phyloP scores from a whole-genome alignment of 768 basidiomycete species.

The Russula dissimulans region DNA sequence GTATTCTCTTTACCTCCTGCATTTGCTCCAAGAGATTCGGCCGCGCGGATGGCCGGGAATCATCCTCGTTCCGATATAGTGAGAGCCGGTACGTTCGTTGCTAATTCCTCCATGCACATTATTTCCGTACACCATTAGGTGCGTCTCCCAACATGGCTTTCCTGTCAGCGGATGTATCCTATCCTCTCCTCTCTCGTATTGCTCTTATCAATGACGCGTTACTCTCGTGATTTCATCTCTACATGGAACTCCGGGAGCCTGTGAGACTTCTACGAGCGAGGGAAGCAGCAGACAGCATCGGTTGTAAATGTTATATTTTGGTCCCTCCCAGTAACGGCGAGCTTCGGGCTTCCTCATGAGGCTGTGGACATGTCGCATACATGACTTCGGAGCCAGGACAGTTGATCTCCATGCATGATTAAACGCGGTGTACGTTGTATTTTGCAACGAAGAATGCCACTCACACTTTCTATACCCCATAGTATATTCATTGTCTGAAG shows the following conservation, averaged over 20 bases:
- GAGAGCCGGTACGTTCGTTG: too few relatives aligned
- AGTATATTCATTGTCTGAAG: too few relatives aligned
- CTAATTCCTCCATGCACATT: background rate
- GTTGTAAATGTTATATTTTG: constrained; percentile 3
- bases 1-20: background rate
- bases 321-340: too few relatives aligned
- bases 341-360: too few relatives aligned
- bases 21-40: background rate
- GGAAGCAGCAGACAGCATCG: background rate
- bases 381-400: too few relatives aligned
- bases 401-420: too few relatives aligned
- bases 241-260: background rate
- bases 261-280: background rate
- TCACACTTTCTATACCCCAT: too few relatives aligned
- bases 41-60: background rate
- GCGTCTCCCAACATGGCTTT: too few relatives aligned
- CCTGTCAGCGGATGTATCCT: too few relatives aligned
- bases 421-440: background rate
- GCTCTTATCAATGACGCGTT: background rate
- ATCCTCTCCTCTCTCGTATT: background rate
- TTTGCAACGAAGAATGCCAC: background rate
- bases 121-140: background rate
- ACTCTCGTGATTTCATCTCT: background rate
- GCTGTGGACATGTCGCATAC: too few relatives aligned
- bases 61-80: background rate